Base-by-base conservation (phyloP, 2,329 filamentous ascomycete genomes). In the Helotiales sp. region DNA sequence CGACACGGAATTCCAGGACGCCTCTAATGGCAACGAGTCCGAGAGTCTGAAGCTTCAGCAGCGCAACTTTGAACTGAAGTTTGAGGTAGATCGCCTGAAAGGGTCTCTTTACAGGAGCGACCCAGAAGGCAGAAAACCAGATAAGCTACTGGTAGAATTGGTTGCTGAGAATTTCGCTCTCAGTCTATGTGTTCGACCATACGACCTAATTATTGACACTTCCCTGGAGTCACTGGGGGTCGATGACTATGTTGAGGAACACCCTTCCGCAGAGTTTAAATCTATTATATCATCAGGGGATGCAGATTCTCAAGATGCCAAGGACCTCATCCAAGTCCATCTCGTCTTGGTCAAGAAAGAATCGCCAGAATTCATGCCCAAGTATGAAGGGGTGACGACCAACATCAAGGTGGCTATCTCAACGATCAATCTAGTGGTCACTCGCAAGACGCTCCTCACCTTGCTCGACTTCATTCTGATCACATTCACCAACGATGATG, bases 361-460 rank as follows among this genome's bases (percentile, higher is more conserved):
- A 51, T 98, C 95, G 2, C 96, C 96, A 0, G 93, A 99, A 70
- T 96, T 98, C 68, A 87, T 92, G 80, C 85, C 89, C 1, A 88
- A 91, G 2, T 98, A 96, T 66, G 92, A 98, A 69, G 92, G 93
- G 1, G 89, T 98, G 55, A 92, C 96, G 62, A 97, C 89, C 27
- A 97, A 99, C 67, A 82, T 99, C 44, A 91, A 96, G 60, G 88
- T 95, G 1, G 86, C 87, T 0, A 87, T 99, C 12, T 97, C 95
- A 0, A 99, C 95, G 0, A 96, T 99, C 76, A 98, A 98, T 70
- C 74, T 99, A 22, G 86, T 99, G 31, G 92, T 99, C 8, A 99
- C 96, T 0, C 82, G 96, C 63, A 93, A 89, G 74, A 99, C 96
- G 0, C 77, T 99, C 2, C 79, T 99, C 53, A 99, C 93, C 0